Conservation (phyloP, 1,139 yeast genomes). For the Pichia sp. region DNA sequence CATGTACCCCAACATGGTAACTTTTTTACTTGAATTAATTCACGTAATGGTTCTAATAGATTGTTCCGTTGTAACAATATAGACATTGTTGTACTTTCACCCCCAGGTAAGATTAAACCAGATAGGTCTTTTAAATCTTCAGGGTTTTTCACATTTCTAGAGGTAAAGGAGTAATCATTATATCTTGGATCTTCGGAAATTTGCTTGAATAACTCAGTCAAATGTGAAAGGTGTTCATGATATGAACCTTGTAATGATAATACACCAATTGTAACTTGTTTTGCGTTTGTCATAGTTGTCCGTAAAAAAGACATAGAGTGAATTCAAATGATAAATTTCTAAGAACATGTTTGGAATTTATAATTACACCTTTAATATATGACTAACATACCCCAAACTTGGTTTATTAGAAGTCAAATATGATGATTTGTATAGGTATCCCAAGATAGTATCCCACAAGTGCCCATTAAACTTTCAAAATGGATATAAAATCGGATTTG, state of each 20-base stretch:
- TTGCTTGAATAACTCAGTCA: conserved; percentile 39
- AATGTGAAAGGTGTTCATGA: conserved; percentile 57
- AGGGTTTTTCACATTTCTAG: conserved; percentile 49
- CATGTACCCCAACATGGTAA: conserved; percentile 78
- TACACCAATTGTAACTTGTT: conserved; percentile 48
- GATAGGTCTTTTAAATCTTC: conserved; percentile 45
- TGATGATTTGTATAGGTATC: too few species aligned
- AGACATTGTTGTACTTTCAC: conserved; percentile 75
- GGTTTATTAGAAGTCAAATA: too few species aligned
- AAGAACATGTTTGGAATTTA: too few species aligned
- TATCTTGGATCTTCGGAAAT: conserved; percentile 21
- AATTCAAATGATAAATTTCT: too few species aligned
- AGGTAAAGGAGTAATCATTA: conserved; percentile 22
- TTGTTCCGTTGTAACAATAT: conserved; percentile 62
- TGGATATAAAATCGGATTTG: too few species aligned
- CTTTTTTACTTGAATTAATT: conserved; percentile 44
- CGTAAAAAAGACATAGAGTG: background rate
- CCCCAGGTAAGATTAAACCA: conserved; percentile 68
- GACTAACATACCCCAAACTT: too few species aligned
- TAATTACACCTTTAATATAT: too few species aligned
- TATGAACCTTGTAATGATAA: conserved; percentile 81
- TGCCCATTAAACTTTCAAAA: too few species aligned
- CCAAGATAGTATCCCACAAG: too few species aligned
- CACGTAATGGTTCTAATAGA: conserved; percentile 48
- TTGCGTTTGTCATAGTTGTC: conserved; percentile 1